These are phyloP conservation scores for Trametes polyzona DNA, from an alignment of 1,284 basidiomycete genomes.

Conservation along the genomic window DNA sequence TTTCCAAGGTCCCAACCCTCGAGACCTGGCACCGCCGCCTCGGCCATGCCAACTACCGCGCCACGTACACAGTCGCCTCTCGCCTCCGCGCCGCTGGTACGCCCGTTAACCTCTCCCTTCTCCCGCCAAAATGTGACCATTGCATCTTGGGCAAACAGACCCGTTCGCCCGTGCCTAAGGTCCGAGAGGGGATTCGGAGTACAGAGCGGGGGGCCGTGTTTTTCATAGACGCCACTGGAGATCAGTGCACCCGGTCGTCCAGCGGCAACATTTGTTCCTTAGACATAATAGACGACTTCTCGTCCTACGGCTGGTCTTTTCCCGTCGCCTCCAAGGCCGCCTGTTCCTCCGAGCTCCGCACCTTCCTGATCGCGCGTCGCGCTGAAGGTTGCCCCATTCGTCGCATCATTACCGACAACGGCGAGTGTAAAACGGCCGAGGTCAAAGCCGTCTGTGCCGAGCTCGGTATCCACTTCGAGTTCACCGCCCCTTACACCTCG, in stretches of 20 bases:
- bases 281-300: slow-evolving; percentile 41
- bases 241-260: slow-evolving; percentile 27
- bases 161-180: slow-evolving; percentile 10
- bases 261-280: slow-evolving; percentile 37
- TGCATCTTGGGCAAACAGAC: slow-evolving; percentile 28
- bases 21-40: slow-evolving; percentile 39
- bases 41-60: slow-evolving; percentile 35
- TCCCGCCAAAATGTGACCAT: slow-evolving; percentile 30
- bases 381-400: slow-evolving; percentile 26
- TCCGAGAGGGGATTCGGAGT: slow-evolving; percentile 19
- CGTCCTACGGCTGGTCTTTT: slow-evolving; percentile 34
- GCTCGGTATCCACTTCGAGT: neutral
- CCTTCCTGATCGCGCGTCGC: slow-evolving; percentile 31
- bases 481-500: slow-evolving; percentile 29
- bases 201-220: slow-evolving; percentile 33
- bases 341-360: slow-evolving; percentile 25
- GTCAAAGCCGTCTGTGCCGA: slow-evolving; percentile 27
- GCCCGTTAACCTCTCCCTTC: slow-evolving; percentile 29
- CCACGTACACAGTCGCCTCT: slow-evolving; percentile 34
- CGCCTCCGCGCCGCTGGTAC: slow-evolving; percentile 36
- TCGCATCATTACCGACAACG: slow-evolving; percentile 33
- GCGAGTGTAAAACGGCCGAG: slow-evolving; percentile 34
- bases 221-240: slow-evolving; percentile 39
- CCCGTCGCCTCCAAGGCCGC: slow-evolving; percentile 33
- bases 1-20: slow-evolving; percentile 10